Base-by-base conservation (phyloP, 2,329 filamentous ascomycete genomes). In the Nectriaceae sp. region DNA sequence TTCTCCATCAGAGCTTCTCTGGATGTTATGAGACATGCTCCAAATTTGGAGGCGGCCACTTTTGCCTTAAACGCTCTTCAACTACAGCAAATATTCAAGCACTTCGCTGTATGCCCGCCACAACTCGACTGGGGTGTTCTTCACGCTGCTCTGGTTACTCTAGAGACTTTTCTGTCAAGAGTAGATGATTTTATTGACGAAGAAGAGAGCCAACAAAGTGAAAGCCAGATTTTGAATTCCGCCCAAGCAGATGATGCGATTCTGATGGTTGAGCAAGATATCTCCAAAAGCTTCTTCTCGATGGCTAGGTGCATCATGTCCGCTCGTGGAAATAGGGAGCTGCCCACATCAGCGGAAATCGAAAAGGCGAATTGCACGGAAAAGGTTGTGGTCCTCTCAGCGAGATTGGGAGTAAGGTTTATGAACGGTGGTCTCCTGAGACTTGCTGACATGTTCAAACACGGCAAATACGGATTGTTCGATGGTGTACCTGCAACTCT, bases 401-500 rank as follows among this genome's bases (percentile, higher is more conserved):
- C 75, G 6, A 73, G 72, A 41, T 62, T 81, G 19, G 73, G 73
- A 4, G 67, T 70, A 22, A 63, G 73, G 8, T 72, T 82, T 22
- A 66, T 77, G 24, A 70, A 71, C 33, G 67, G 72, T 40, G 70
- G 75, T 44, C 65, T 80, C 38, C 63, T 74, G 42, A 69, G 70
- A 38, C 56, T 79, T 15, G 69, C 68, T 2, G 66, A 74, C 16
- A 73, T 77, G 51, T 79, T 83, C 62, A 69, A 69, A 24, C 45
- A 61, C 15, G 72, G 76, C 29, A 76, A 75, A 44, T 79, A 80
- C 50, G 70, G 73, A 29, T 59, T 84, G 2, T 84, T 83, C 46
- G 69, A 73, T 13, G 68, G 67, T 4, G 38, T 65, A 8, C 71
- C 73, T 1, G 70, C 69, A 11, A 68, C 69, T 11, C 61, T 79